These are phyloP conservation scores for Tetracladium maxilliforme DNA, from an alignment of 2,329 filamentous ascomycete species.

Conservation along the genomic window DNA sequence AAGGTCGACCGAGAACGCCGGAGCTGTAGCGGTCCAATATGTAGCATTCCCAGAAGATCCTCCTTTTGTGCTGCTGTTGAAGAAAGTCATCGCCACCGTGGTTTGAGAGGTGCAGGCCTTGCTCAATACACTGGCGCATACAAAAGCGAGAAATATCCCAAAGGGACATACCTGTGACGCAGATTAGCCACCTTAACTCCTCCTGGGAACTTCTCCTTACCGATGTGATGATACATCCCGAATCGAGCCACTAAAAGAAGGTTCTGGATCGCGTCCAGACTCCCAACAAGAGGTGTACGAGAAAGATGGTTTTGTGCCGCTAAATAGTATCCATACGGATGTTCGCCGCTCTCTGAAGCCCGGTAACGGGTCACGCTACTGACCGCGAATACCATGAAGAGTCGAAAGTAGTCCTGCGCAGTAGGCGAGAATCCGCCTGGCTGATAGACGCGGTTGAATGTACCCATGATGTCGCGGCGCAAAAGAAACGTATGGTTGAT, in stretches of 20 bases:
- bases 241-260: conserved; percentile 23
- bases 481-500: conserved; percentile 13
- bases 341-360: conserved; percentile 13
- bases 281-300: conserved; percentile 14
- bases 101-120: conserved; percentile 15
- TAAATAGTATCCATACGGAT: conserved; percentile 24
- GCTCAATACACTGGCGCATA: conserved; percentile 23
- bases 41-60: conserved; percentile 29
- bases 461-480: conserved; percentile 8
- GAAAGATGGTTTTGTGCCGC: conserved; percentile 18
- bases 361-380: conserved; percentile 18
- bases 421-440: background rate
- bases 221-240: conserved; percentile 26
- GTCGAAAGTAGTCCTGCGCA: conserved; percentile 16
- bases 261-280: conserved; percentile 20
- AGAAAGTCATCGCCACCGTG: conserved; percentile 7
- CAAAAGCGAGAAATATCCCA: conserved; percentile 24
- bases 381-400: conserved; percentile 22
- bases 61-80: conserved; percentile 19
- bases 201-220: conserved; percentile 4
- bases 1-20: conserved; percentile 22
- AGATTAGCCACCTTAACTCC: background rate
- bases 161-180: conserved; percentile 14
- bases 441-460: conserved; percentile 9
- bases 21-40: conserved; percentile 28